Evolutionary conservation across 2,329 filamentous ascomycete genomes (phyloP).

Genomic region (Helotiales sp.): DNA sequence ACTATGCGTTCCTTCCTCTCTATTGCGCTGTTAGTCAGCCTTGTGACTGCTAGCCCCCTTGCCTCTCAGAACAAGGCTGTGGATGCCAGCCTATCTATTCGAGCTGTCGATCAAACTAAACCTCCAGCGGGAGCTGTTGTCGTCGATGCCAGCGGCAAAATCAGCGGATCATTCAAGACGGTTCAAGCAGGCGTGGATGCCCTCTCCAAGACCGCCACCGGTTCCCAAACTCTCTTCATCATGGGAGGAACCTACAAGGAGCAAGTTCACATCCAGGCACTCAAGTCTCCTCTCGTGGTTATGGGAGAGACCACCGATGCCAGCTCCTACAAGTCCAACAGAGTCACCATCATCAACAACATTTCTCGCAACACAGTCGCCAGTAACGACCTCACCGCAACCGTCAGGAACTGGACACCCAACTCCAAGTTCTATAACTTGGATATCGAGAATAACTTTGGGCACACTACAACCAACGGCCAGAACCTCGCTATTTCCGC

Average conservation of each 20-base stretch:
- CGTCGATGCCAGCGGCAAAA: conserved; percentile 48
- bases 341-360: conserved; percentile 51
- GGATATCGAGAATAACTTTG: conserved; percentile 49
- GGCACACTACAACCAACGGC: conserved; percentile 46
- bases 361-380: conserved; percentile 48
- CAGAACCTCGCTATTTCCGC: conserved; percentile 60
- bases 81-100: neutral
- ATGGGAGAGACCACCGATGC: conserved; percentile 57
- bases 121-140: conserved; percentile 52
- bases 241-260: conserved; percentile 60
- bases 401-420: conserved; percentile 43
- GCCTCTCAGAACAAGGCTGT: neutral
- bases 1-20: conserved; percentile 1
- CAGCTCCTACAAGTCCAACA: conserved; percentile 53
- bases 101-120: neutral
- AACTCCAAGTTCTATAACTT: conserved; percentile 64
- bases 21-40: conserved; percentile 8
- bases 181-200: conserved; percentile 38
- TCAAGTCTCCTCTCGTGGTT: conserved; percentile 55
- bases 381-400: conserved; percentile 49
- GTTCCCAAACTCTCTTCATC: conserved; percentile 59
- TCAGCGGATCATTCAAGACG: conserved; percentile 36
- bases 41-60: neutral
- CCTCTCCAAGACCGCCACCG: conserved; percentile 49
- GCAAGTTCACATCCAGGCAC: conserved; percentile 57